These are phyloP conservation scores for Conticribra weissflogii DNA, from an alignment of 108 stramenopile genomes.

Conservation along the genomic window DNA sequence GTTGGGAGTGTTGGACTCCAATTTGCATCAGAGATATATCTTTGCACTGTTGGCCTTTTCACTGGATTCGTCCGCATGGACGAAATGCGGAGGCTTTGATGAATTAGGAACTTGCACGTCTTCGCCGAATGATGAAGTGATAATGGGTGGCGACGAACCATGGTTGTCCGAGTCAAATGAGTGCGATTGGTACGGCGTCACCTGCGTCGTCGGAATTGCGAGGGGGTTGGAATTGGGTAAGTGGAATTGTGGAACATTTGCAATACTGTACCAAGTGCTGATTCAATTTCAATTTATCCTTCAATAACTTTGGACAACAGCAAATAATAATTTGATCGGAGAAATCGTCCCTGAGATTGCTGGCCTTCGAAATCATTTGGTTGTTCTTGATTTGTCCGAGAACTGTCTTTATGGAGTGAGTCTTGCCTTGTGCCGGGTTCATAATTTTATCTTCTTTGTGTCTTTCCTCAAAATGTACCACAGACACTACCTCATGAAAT, in stretches of 20 bases:
- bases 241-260: neutral
- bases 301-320: neutral
- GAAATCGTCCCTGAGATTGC: neutral
- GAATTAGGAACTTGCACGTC: neutral
- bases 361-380: neutral
- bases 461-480: too few species aligned
- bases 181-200: constrained; percentile 16
- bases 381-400: neutral
- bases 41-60: constrained; percentile 5
- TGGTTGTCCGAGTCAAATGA: constrained; percentile 5
- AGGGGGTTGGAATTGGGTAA: neutral
- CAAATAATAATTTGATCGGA: neutral
- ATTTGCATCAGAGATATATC: constrained; percentile 10
- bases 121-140: neutral
- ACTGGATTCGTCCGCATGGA: constrained; percentile 9
- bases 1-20: neutral
- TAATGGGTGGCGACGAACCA: too few species aligned
- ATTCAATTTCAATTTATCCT: neutral
- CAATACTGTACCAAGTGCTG: neutral
- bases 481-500: constrained; percentile 1
- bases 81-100: neutral
- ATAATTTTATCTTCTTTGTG: neutral
- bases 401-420: constrained; percentile 10
- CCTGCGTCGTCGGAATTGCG: neutral
- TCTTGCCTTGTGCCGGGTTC: neutral